phyloP scores from a whole-genome alignment of 495 filamentous ascomycete species.

The Hypoxylon fragiforme region DNA sequence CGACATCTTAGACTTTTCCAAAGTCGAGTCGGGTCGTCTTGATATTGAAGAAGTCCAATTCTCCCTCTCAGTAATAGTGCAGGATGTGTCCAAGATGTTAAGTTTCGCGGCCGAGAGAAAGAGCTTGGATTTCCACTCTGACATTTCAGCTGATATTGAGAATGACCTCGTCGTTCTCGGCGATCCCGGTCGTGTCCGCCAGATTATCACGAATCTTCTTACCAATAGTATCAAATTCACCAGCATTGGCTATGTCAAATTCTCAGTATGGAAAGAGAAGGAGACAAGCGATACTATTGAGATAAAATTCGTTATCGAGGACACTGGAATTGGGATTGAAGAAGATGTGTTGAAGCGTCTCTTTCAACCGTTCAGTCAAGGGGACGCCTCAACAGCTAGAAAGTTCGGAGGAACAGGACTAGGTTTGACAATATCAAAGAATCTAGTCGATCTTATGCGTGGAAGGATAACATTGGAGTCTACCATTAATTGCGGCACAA shows the following conservation, averaged over 20 bases:
- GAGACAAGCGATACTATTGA: slow-evolving; percentile 53
- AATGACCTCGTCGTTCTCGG: slow-evolving; percentile 62
- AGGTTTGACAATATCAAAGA: slow-evolving; percentile 79
- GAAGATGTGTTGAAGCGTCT: slow-evolving; percentile 70
- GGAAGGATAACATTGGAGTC: slow-evolving; percentile 70
- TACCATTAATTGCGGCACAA: slow-evolving; percentile 61
- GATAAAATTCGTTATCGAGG: slow-evolving; percentile 67
- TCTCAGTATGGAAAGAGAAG: slow-evolving; percentile 51
- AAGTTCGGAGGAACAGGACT: slow-evolving; percentile 82
- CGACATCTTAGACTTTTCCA: slow-evolving; percentile 86
- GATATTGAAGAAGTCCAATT: slow-evolving; percentile 82
- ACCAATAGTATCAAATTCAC: slow-evolving; percentile 92
- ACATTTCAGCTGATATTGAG: slow-evolving; percentile 48
- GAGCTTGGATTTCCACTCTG: slow-evolving; percentile 56
- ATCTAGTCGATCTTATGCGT: slow-evolving; percentile 79
- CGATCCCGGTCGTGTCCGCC: slow-evolving; percentile 76
- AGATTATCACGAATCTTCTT: slow-evolving; percentile 84
- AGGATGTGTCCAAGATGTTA: slow-evolving; percentile 70
- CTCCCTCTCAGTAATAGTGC: slow-evolving; percentile 69
- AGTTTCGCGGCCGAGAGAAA: slow-evolving; percentile 61
- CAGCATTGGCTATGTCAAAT: slow-evolving; percentile 66
- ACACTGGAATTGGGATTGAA: slow-evolving; percentile 84
- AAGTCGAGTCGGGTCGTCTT: slow-evolving; percentile 75
- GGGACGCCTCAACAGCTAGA: slow-evolving; percentile 74
- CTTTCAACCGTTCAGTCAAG: slow-evolving; percentile 86